Evolutionary conservation across 108 stramenopile species (phyloP), one percentile per base, ranked within the genome.

Genomic region (Nitzschia sp.): DNA sequence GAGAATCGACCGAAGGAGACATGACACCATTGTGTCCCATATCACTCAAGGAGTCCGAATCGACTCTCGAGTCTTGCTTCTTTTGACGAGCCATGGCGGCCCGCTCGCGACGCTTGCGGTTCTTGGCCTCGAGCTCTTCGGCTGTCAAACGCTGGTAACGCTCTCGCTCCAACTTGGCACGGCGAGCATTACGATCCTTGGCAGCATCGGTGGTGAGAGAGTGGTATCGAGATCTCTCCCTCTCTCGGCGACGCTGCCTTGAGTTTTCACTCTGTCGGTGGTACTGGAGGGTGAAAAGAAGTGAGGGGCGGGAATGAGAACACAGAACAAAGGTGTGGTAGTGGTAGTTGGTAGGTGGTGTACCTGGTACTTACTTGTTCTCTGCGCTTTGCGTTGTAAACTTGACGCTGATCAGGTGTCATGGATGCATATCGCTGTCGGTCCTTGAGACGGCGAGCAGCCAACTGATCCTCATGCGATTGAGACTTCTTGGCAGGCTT

Each of bases 311-410:
- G 17, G 46, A 15, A 48, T 17, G 17, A 48, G 17, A 17, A 5
- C 6, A 1, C 6, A 48, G 46, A 48, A 48, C 17, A 34, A 34
- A 34, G 3, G 29, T 34, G 29, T 34, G n/a, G n/a, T n/a, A n/a
- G n/a, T n/a, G n/a, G n/a, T n/a, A n/a, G n/a, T n/a, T n/a, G n/a
- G n/a, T n/a, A n/a, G n/a, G n/a, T n/a, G n/a, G n/a, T n/a, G n/a
- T n/a, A n/a, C n/a, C 10, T 43, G 10, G 12, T 48, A 48, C 46
- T 17, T 48, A 48, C 46, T 17, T 48, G 82, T 34, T 89, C 91
- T 11, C 91, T 84, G 26, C 91, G 84, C 69, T 92, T 89, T 20
- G 81, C 73, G 60, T 92, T 92, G 85, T 92, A 92, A 10, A 73
- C 81, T 14, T 83, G 78, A 37, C 91, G 91, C 37, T 86, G 85